phyloP scores from a whole-genome alignment of 306 rosid species.

The Quercus alba region DNA sequence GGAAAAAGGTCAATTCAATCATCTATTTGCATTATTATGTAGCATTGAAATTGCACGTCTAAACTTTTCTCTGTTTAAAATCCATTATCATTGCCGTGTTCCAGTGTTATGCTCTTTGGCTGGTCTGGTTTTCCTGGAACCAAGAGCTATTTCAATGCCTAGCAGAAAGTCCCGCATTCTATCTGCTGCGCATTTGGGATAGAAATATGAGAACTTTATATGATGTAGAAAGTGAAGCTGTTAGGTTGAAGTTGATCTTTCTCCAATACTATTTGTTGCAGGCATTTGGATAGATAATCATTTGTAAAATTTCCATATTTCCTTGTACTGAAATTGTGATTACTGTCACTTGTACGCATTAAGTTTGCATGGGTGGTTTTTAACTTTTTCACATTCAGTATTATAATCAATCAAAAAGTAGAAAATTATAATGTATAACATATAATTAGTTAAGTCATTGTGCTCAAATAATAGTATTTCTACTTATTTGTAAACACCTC shows the following conservation, averaged over 20 bases:
- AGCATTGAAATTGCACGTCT: background rate
- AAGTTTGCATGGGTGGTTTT: background rate
- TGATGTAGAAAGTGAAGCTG: background rate
- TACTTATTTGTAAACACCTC: constrained; percentile 10
- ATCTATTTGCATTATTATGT: background rate
- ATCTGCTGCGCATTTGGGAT: background rate
- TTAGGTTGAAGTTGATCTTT: background rate
- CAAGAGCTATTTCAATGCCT: background rate
- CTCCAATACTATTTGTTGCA: too few species aligned
- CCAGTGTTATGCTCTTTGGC: background rate
- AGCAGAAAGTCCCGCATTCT: background rate
- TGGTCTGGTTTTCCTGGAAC: background rate
- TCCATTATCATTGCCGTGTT: background rate
- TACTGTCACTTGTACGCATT: background rate
- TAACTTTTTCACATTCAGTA: background rate
- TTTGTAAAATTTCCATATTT: too few species aligned
- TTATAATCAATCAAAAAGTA: background rate
- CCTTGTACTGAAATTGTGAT: background rate
- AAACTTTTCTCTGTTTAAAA: background rate
- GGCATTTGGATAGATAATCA: too few species aligned
- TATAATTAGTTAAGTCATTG: background rate
- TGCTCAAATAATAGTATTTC: background rate
- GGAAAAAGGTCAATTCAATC: background rate
- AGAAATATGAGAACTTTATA: background rate
- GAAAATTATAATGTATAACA: background rate